Evolutionary conservation across 805 yeast species (phyloP), one percentile per base, ranked within the genome.

Genomic region (Brettanomyces sp.): DNA sequence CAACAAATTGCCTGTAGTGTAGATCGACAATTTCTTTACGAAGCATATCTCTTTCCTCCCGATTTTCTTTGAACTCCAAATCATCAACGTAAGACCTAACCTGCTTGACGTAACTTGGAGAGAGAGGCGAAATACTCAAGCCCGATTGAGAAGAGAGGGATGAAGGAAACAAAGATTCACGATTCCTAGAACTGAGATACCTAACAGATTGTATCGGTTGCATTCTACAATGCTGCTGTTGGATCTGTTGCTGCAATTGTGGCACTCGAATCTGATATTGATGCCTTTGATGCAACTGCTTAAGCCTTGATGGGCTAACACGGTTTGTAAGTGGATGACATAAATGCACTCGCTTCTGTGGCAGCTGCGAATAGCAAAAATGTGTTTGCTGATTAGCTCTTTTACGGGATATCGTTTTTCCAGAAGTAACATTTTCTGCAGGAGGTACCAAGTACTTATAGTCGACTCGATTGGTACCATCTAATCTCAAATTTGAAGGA

Each of bases 31-130:
- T 45, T 40, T 57, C 60, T 12, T 52, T 45, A 13, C 45, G 47
- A 25, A 57, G 46, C 34, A 48, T 52, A 25, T 39, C 45, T 5
- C 50, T 49, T 39, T 57, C 58, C 38, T 54, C 55, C 14, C 41
- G 44, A 46, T 49, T 49, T 30, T 49, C 47, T 43, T 49, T 48
- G 30, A 57, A 48, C 44, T 57, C 60, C 28, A 49, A 53, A 25
- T 56, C 60, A 48, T 56, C 58, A 9, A 43, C 45, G 11, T 22
- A 33, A 7, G 41, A 24, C 44, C 14, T 30, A 25, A 24, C 32
- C 14, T 14, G 36, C 14, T 13, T 36, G 9, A 43, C 23, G 9
- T 21, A 23, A 33, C 36, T 30, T 39, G 43, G 37, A 22, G 39
- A 25, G 41, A 11, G 34, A 13, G 37, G 42, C n/a, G 32, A 44